Percentiles rank a stretch among this genome's conserved stretches.
Evolutionary conservation across 345 rosid genomes (phyloP).

Genomic region (Eucalyptus pauciflora): DNA sequence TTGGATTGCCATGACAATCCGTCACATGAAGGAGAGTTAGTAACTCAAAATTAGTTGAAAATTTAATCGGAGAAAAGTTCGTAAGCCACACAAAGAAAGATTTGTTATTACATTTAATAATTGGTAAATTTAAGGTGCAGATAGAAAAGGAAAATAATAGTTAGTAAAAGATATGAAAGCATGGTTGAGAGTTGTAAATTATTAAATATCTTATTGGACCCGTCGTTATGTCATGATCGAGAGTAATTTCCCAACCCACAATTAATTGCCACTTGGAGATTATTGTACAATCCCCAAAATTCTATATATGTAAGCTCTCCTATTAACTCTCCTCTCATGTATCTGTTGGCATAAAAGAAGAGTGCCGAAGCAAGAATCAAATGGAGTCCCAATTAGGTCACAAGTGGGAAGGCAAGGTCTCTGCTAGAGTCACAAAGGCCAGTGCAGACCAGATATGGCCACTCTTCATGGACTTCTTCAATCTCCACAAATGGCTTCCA

Average conservation of each 20-base stretch:
- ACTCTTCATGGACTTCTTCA: constrained; percentile 43
- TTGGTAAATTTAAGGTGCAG: neutral
- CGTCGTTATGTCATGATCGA: neutral
- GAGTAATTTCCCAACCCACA: neutral
- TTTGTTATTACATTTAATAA: neutral
- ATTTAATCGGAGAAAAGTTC: neutral
- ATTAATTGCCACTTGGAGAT: neutral
- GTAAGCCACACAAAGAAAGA: neutral
- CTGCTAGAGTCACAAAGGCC: constrained; percentile 16
- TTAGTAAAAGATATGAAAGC: neutral
- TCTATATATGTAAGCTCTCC: neutral
- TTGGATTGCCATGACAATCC: too few relatives aligned
- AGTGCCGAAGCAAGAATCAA: neutral
- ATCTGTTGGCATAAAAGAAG: neutral
- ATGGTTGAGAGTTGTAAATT: too few relatives aligned
- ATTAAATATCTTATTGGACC: neutral
- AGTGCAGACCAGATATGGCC: constrained; percentile 30
- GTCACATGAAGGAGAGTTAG: neutral
- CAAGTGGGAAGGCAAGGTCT: constrained; percentile 41
- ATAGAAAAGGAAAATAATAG: neutral
- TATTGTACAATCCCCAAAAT: neutral
- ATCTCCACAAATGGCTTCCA: constrained; percentile 32
- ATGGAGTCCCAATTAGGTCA: neutral
- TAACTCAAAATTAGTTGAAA: neutral
- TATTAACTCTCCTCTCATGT: neutral